phyloP scores from a whole-genome alignment of 179 eudicot species.

The Actinidia polygama region DNA sequence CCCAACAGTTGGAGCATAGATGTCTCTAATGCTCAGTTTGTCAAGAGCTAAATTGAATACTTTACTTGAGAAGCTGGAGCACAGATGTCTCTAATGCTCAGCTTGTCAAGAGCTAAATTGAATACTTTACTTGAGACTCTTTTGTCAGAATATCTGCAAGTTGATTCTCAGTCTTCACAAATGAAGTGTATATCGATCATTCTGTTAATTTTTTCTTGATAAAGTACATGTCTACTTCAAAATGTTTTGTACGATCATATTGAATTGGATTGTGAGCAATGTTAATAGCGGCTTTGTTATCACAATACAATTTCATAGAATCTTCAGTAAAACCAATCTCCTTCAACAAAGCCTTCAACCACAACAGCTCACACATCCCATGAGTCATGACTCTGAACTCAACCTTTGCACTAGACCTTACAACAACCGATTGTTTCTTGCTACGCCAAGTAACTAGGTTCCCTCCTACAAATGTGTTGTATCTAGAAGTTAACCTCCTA shows the following conservation, averaged over 20 bases:
- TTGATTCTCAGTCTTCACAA: background rate
- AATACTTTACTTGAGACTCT: background rate
- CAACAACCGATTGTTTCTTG: background rate
- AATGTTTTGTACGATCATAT: background rate
- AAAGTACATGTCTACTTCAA: constrained; percentile 1
- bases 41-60: no score
- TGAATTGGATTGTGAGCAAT: background rate
- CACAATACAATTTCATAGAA: background rate
- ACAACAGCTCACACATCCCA: background rate
- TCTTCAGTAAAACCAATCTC: background rate
- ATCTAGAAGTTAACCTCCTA: background rate
- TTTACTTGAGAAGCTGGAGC: no score
- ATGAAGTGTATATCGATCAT: background rate
- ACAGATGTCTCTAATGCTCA: background rate
- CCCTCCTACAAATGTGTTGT: background rate
- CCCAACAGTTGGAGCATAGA: no score
- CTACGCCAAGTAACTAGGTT: background rate
- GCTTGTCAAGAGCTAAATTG: background rate
- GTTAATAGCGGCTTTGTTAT: background rate
- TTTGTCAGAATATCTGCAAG: background rate
- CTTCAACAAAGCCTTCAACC: background rate
- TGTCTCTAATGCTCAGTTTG: no score
- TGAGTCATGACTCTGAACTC: background rate
- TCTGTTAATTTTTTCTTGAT: constrained; percentile 1
- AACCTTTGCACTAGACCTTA: background rate